Evolutionary conservation across 179 eudicot genomes (phyloP).

Genomic region (Amaranthus tricolor): DNA sequence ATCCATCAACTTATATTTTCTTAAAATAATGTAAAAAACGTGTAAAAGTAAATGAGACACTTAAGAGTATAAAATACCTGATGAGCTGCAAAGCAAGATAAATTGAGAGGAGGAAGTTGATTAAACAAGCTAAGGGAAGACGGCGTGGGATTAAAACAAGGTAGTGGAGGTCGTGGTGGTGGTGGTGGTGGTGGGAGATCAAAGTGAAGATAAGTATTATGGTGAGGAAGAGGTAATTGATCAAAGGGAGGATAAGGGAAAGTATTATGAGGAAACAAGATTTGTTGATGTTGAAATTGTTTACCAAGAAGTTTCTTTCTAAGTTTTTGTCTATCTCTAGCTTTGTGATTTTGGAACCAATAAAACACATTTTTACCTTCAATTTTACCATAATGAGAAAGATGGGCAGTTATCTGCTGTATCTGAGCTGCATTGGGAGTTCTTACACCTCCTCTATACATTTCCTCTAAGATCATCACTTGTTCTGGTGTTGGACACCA

Average conservation of each 20-base stretch:
- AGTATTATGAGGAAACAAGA: slow-evolving; percentile 8
- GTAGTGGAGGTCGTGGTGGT: not conserved
- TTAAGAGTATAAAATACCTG: slow-evolving; percentile 13
- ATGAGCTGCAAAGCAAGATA: slow-evolving; percentile 22
- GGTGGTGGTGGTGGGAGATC: slow-evolving; percentile 14
- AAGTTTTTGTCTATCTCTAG: slow-evolving; percentile 75
- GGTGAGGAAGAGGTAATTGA: not conserved
- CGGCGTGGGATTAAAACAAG: slow-evolving; percentile 11
- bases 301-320: slow-evolving; percentile 43
- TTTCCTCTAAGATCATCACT: slow-evolving; percentile 77
- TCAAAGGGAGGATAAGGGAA: slow-evolving; percentile 13
- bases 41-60: too few relatives aligned
- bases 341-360: slow-evolving; percentile 95
- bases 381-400: slow-evolving; percentile 71
- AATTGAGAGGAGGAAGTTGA: slow-evolving; percentile 11
- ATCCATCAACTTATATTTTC: too few relatives aligned
- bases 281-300: slow-evolving; percentile 9
- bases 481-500: slow-evolving; percentile 92
- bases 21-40: too few relatives aligned
- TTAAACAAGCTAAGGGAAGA: slow-evolving; percentile 17
- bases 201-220: slow-evolving; percentile 12
- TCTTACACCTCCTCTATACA: slow-evolving; percentile 63
- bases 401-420: slow-evolving; percentile 74
- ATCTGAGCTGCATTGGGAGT: slow-evolving; percentile 76
- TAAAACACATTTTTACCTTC: slow-evolving; percentile 87